Conservation (phyloP, 1,284 basidiomycete species). For the Boletus semigastroideus region DNA sequence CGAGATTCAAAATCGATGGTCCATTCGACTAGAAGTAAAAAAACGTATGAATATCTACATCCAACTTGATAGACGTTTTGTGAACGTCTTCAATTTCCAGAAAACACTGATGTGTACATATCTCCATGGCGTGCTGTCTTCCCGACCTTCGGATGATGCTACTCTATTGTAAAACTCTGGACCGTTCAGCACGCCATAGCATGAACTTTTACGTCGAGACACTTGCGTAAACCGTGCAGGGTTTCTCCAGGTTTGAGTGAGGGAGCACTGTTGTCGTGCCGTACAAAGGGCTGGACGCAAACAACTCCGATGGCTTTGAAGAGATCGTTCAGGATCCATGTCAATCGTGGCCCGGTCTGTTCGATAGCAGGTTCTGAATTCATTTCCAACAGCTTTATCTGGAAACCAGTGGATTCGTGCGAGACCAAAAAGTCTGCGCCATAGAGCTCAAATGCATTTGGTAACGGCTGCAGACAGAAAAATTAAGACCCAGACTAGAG, state of each 20-base stretch:
- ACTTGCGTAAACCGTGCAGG: constrained; percentile 49
- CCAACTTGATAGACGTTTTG: not conserved
- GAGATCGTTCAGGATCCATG: constrained; percentile 78
- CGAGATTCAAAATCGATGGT: not conserved
- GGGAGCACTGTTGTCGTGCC: not conserved
- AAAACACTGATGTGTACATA: constrained; percentile 8
- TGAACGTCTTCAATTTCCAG: constrained; percentile 4
- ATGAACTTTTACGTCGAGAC: constrained; percentile 48
- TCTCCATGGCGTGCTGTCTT: not conserved
- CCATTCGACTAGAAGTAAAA: constrained; percentile 10
- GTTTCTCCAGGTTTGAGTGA: constrained; percentile 41
- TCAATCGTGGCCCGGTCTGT: constrained; percentile 83
- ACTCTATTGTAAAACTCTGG: not conserved
- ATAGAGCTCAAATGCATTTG: constrained; percentile 95
- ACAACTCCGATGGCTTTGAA: constrained; percentile 71
- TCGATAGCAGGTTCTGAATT: constrained; percentile 98
- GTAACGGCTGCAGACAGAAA: constrained; percentile 58
- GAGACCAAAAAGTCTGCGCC: constrained; percentile 90
- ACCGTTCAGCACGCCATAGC: constrained; percentile 13
- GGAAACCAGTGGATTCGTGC: constrained; percentile 45
- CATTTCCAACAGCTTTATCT: constrained; percentile 84
- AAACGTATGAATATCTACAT: constrained; percentile 6
- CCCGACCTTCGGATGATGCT: not conserved
- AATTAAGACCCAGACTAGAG: not conserved
- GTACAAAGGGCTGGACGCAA: constrained; percentile 64